A percentile compares a stretch with the other conserved stretches of the same genome.
These are phyloP conservation scores for Calocybe gambosa DNA, from an alignment of 1,284 basidiomycete species.

Conservation along the genomic window DNA sequence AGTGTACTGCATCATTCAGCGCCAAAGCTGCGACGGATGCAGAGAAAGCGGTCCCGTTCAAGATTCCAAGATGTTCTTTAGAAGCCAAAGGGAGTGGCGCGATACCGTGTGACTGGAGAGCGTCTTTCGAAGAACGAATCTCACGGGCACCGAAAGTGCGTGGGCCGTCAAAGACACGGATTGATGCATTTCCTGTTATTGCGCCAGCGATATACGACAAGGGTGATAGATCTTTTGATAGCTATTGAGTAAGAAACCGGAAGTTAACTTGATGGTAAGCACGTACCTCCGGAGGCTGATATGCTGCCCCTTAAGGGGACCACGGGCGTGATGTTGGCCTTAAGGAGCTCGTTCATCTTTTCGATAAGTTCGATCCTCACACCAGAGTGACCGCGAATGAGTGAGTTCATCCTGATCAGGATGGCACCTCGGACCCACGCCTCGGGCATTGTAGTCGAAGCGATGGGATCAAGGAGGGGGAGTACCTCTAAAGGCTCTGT, in stretches of 20 bases:
- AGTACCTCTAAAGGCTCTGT: slow-evolving; percentile 38
- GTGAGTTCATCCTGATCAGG: slow-evolving; percentile 80
- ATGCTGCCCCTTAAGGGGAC: slow-evolving; percentile 83
- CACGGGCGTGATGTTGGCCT: slow-evolving; percentile 71
- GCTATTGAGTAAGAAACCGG: slow-evolving; percentile 7
- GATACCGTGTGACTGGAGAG: slow-evolving; percentile 60
- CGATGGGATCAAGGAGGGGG: slow-evolving; percentile 61
- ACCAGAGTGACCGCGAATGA: slow-evolving; percentile 84
- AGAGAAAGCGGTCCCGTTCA: slow-evolving; percentile 85
- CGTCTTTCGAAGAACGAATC: slow-evolving; percentile 59
- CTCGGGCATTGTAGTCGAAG: slow-evolving; percentile 78
- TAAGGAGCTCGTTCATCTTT: slow-evolving; percentile 70
- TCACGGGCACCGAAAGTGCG: slow-evolving; percentile 43
- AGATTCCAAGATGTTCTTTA: slow-evolving; percentile 76
- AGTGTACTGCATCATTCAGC: slow-evolving; percentile 67
- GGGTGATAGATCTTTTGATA: slow-evolving; percentile 60
- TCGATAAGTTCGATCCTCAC: slow-evolving; percentile 78
- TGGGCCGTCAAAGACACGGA: slow-evolving; percentile 64
- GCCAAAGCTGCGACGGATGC: slow-evolving; percentile 57
- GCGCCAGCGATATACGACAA: slow-evolving; percentile 81
- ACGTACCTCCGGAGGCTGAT: slow-evolving; percentile 70
- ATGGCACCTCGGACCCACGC: slow-evolving; percentile 89
- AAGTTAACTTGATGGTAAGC: slow-evolving; percentile 11
- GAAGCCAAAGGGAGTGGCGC: slow-evolving; percentile 66
- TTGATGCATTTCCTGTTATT: slow-evolving; percentile 74